phyloP scores from a whole-genome alignment of 768 basidiomycete species.

The Amanita rimosa region DNA sequence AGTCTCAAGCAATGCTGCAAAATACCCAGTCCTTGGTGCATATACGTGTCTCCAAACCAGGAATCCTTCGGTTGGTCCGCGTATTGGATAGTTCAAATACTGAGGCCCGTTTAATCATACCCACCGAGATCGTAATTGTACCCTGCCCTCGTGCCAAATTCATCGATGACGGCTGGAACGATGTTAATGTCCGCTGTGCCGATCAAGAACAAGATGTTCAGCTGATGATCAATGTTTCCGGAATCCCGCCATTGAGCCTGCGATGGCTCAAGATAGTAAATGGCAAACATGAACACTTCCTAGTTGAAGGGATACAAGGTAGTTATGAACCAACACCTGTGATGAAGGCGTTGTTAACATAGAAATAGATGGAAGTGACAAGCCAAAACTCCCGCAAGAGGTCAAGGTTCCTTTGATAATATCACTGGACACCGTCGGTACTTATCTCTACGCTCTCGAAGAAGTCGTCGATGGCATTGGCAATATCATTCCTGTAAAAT shows the following conservation, averaged over 20 bases:
- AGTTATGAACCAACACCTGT: constrained; percentile 26
- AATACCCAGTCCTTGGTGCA: constrained; percentile 66
- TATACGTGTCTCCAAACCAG: constrained; percentile 63
- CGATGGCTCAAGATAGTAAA: constrained; percentile 66
- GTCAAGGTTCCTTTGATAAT: constrained; percentile 61
- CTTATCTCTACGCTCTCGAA: constrained; percentile 65
- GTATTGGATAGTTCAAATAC: constrained; percentile 60
- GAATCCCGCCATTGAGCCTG: constrained; percentile 68
- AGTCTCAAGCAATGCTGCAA: constrained; percentile 40
- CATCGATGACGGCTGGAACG: constrained; percentile 24
- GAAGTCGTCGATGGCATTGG: constrained; percentile 77
- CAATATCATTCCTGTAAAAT: constrained; percentile 48
- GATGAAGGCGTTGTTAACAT: constrained; percentile 6
- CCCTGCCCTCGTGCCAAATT: constrained; percentile 79
- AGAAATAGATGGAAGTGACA: constrained; percentile 4
- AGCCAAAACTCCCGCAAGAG: constrained; percentile 32
- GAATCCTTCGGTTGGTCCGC: constrained; percentile 62
- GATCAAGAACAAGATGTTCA: constrained; percentile 51
- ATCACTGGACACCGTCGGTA: constrained; percentile 50
- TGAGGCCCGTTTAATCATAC: constrained; percentile 60
- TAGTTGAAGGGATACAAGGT: constrained; percentile 79
- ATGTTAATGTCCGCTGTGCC: constrained; percentile 49
- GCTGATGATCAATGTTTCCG: constrained; percentile 53
- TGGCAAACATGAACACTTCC: constrained; percentile 54
- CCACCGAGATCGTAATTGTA: constrained; percentile 57